Percentiles rank a stretch among this genome's conserved stretches.
phyloP scores from a whole-genome alignment of 2,329 filamentous ascomycete species.

The Intubia oerlemansii region DNA sequence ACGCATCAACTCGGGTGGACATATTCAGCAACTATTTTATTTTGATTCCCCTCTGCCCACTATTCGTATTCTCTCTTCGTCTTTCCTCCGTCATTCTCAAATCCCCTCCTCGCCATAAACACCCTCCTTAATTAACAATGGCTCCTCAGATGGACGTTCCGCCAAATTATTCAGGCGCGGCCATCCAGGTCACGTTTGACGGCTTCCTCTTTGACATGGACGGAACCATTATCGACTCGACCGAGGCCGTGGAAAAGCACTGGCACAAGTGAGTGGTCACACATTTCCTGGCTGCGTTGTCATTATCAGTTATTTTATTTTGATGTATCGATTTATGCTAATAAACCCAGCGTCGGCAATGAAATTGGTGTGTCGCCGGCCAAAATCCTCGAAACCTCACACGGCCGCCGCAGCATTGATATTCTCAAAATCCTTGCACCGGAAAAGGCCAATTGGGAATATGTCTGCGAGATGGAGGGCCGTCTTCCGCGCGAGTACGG shows the following conservation, averaged over 20 bases:
- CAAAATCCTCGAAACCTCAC: conserved; percentile 72
- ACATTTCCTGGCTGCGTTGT: too few relatives aligned
- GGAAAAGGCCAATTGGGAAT: conserved; percentile 80
- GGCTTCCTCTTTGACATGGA: conserved; percentile 57
- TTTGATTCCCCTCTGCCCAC: too few relatives aligned
- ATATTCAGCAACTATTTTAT: too few relatives aligned
- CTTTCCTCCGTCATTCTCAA: too few relatives aligned
- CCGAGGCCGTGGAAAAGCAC: conserved; percentile 53
- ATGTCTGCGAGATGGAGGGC: conserved; percentile 60
- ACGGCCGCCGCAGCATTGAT: conserved; percentile 80
- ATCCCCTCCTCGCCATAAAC: too few relatives aligned
- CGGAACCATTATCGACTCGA: conserved; percentile 68
- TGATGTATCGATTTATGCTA: conserved; percentile 1
- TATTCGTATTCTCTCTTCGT: too few relatives aligned
- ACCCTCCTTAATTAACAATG: too few relatives aligned
- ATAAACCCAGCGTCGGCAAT: conserved; percentile 42
- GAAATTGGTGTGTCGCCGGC: conserved; percentile 73
- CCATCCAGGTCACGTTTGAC: conserved; percentile 26
- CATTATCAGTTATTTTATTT: neutral
- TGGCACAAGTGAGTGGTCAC: conserved; percentile 50
- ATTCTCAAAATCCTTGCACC: conserved; percentile 59
- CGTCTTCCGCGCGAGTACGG: conserved; percentile 59
- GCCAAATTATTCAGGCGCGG: too few relatives aligned
- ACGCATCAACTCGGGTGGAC: too few relatives aligned
- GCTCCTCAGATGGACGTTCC: too few relatives aligned